Percentiles rank a stretch among this genome's conserved stretches.
phyloP scores from a whole-genome alignment of 2,329 filamentous ascomycete species.

The Hyphodiscus sp. region DNA sequence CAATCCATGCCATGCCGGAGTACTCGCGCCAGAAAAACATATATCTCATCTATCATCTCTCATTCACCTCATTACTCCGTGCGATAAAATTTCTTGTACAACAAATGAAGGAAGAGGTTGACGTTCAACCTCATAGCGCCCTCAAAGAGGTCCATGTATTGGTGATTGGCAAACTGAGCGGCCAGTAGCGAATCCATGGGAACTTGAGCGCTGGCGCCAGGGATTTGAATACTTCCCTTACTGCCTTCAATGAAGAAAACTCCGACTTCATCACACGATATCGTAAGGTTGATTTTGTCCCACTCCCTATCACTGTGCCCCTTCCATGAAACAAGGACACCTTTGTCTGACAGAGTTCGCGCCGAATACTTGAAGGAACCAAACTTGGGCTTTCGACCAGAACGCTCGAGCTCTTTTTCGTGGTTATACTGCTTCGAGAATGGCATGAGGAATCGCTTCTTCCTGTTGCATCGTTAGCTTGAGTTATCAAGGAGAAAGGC shows the following conservation, averaged over 20 bases:
- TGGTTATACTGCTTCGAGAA: slow-evolving; percentile 99
- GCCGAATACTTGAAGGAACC: slow-evolving; percentile 97
- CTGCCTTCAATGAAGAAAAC: slow-evolving; percentile 90
- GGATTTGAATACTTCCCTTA: slow-evolving; percentile 90
- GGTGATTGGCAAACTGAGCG: slow-evolving; percentile 93
- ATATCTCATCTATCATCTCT: slow-evolving; percentile 9
- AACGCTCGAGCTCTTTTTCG: slow-evolving; percentile 87
- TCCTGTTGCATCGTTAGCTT: slow-evolving; percentile 40
- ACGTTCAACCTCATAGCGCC: slow-evolving; percentile 83
- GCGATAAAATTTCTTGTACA: slow-evolving; percentile 98
- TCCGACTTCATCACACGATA: slow-evolving; percentile 88
- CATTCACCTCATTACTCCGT: slow-evolving; percentile 39
- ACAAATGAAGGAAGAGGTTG: slow-evolving; percentile 89
- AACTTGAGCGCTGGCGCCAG: slow-evolving; percentile 81
- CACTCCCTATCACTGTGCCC: slow-evolving; percentile 78
- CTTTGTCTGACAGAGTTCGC: slow-evolving; percentile 82
- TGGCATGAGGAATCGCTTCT: slow-evolving; percentile 88
- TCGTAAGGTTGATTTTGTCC: slow-evolving; percentile 89
- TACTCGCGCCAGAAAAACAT: slow-evolving; percentile 1
- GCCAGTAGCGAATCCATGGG: slow-evolving; percentile 90
- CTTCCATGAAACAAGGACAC: slow-evolving; percentile 86
- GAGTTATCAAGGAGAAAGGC: neutral
- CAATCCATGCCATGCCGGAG: slow-evolving; percentile 9
- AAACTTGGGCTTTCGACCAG: slow-evolving; percentile 92
- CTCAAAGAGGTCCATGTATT: slow-evolving; percentile 94